These are phyloP conservation scores for Nitzschia palea DNA, from an alignment of 108 stramenopile genomes.

Conservation along the genomic window DNA sequence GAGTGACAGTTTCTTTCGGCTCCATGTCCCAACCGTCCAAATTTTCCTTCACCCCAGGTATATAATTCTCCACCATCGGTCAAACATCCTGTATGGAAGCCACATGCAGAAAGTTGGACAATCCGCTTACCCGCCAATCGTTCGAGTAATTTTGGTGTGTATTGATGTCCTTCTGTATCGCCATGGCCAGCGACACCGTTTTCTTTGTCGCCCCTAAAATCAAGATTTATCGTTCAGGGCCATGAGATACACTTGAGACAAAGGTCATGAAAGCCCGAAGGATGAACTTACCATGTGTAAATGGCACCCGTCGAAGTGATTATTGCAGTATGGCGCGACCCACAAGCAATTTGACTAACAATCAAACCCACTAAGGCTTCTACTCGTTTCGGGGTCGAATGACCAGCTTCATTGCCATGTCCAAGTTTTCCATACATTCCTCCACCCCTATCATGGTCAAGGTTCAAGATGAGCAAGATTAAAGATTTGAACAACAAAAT, in stretches of 20 bases:
- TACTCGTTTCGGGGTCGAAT: slow-evolving; percentile 89
- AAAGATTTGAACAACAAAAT: not conserved
- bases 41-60: slow-evolving; percentile 93
- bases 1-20: slow-evolving; percentile 86
- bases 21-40: slow-evolving; percentile 92
- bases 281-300: slow-evolving; percentile 86
- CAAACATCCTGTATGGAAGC: slow-evolving; percentile 93
- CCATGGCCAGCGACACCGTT: slow-evolving; percentile 95
- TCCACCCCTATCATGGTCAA: slow-evolving; percentile 85
- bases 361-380: slow-evolving; percentile 77
- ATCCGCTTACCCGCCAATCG: slow-evolving; percentile 78
- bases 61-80: slow-evolving; percentile 83
- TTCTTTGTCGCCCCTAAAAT: slow-evolving; percentile 89
- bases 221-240: no score
- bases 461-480: no score
- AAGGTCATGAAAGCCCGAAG: no score
- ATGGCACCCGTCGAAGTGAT: slow-evolving; percentile 80
- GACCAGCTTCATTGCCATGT: slow-evolving; percentile 92
- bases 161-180: slow-evolving; percentile 94
- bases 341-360: slow-evolving; percentile 91
- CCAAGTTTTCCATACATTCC: slow-evolving; percentile 97
- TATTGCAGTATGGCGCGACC: slow-evolving; percentile 88
- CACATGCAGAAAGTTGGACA: slow-evolving; percentile 91
- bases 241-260: no score
- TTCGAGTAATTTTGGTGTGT: slow-evolving; percentile 86